A percentile compares a stretch with the other conserved stretches of the same genome.
phyloP scores from a whole-genome alignment of 345 rosid genomes.

The Nephelium lappaceum region DNA sequence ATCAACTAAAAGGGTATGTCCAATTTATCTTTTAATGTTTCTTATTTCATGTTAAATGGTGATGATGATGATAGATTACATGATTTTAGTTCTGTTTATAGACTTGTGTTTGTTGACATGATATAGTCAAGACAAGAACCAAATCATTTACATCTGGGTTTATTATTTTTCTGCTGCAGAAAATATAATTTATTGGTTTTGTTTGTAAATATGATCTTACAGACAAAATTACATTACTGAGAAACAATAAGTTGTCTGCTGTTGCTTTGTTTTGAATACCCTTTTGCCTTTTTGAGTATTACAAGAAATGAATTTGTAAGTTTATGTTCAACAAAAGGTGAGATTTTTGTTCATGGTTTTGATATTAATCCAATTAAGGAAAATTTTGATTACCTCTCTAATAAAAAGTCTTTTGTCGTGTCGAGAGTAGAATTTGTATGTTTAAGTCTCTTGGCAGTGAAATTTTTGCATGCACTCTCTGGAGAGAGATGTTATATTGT shows the following conservation, averaged over 20 bases:
- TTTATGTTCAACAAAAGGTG: background rate
- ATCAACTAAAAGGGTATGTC: slow-evolving; percentile 3
- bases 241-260: background rate
- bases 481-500: too few relatives aligned
- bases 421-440: background rate
- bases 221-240: background rate
- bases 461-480: too few relatives aligned
- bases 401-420: too few relatives aligned
- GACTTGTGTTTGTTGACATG: background rate
- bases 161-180: slow-evolving; percentile 1
- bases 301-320: background rate
- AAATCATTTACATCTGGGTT: background rate
- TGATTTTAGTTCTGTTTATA: background rate
- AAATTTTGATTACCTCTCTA: too few relatives aligned
- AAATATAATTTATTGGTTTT: background rate
- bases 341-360: background rate
- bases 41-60: background rate
- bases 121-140: background rate
- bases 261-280: background rate
- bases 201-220: background rate
- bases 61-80: background rate
- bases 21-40: background rate
- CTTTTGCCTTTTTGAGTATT: background rate
- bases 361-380: background rate
- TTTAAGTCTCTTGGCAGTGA: background rate